Evolutionary conservation across 2,329 filamentous ascomycete genomes (phyloP).

Genomic region (Colletotrichum caudatum): DNA sequence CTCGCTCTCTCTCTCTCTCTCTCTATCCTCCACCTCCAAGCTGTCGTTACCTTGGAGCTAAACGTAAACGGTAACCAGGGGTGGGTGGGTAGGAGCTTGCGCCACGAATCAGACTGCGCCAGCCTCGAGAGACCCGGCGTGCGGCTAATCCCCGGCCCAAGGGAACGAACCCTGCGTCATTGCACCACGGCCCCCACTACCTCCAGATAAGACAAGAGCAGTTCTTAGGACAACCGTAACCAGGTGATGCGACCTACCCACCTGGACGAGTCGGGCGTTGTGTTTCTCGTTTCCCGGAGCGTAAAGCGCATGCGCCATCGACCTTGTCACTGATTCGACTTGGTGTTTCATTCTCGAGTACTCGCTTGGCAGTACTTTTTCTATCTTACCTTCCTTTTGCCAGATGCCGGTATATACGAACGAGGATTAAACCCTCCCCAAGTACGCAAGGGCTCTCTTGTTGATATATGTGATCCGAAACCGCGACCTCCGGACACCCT

Average conservation of each 20-base stretch:
- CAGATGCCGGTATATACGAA: neutral
- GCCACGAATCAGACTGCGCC: constrained; percentile 23
- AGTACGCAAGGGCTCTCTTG: neutral
- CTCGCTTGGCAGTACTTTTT: neutral
- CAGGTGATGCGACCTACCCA: constrained; percentile 11
- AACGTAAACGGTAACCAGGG: constrained; percentile 6
- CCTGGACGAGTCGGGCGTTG: neutral
- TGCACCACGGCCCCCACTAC: neutral
- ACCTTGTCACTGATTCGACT: neutral
- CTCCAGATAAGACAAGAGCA: constrained; percentile 14
- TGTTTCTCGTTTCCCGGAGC: neutral
- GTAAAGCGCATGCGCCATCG: constrained; percentile 3
- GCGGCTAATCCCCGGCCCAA: constrained; percentile 35
- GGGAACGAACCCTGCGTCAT: constrained; percentile 39
- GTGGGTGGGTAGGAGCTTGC: constrained; percentile 27
- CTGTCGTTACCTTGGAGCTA: constrained; percentile 18
- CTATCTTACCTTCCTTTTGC: too few relatives aligned
- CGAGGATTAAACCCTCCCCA: neutral
- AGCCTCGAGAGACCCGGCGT: constrained; percentile 20
- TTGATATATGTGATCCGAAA: neutral
- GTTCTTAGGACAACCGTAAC: neutral
- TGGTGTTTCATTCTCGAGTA: too few relatives aligned
- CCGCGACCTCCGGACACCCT: neutral
- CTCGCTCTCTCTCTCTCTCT: neutral
- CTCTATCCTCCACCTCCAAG: neutral